Base-by-base conservation (phyloP, 495 filamentous ascomycete genomes). In the Corynascus novoguineensis region DNA sequence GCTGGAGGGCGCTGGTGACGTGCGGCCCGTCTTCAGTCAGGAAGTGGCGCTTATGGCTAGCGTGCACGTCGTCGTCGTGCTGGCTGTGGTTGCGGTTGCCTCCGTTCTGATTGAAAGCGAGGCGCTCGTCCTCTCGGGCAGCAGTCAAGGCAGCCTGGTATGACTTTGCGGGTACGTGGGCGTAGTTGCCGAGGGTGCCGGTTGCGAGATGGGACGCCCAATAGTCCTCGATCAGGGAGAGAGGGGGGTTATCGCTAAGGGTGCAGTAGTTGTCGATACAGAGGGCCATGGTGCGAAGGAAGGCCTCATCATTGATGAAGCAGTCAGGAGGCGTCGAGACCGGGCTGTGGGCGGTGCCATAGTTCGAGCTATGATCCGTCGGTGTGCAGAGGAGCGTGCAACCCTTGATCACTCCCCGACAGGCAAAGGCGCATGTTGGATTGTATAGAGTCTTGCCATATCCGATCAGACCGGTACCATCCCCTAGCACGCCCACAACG, bases 201-300 rank as follows among this genome's bases (percentile, higher is more conserved):
- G 60, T 62, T 35, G 55, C 60, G n/a, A 62, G 60, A 25, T 62
- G 60, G 37, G 60, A 62, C 0, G 55, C 49, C 60, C 60, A 62
- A 45, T 62, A 62, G 55, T 62, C 60, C 35, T 58, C 45, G 38
- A 62, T 47, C 35, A 62, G 44, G 29, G 17, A 15, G 24, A 62
- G 31, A 0, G 49, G 8, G 12, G 60, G 60, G 14, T 58, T 62
- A 31, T 50, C 46, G 50, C 60, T 58, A 37, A 54, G 32, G 29
- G 60, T 28, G 37, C 60, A 62, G 60, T 62, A 62, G n/a, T 19
- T 62, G 55, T 62, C 60, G 60, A 62, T 29, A 37, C 60, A 62
- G 41, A 62, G 8, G 21, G 60, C 60, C 54, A 58, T 54, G 35
- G 60, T 62, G 14, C 40, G 38, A 31, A 62, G 55, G 50, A 62